Evolutionary conservation across 2,329 filamentous ascomycete species (phyloP).

Genomic region (Fusarium fracticaudum): DNA sequence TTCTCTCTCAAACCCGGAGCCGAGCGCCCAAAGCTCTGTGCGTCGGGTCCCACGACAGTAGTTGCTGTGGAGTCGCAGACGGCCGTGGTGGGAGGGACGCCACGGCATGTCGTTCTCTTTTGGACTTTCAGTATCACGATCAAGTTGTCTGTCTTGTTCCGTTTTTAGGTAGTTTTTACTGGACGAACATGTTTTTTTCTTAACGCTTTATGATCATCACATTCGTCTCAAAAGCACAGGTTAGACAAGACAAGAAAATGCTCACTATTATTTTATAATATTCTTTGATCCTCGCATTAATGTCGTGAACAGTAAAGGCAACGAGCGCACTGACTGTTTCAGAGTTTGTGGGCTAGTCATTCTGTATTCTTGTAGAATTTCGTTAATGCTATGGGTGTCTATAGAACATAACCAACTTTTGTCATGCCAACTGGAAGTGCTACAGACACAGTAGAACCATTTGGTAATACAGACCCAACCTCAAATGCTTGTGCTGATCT

Average conservation of each 20-base stretch:
- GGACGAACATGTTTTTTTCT: constrained; percentile 40
- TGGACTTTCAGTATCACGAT: constrained; percentile 25
- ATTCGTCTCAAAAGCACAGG: constrained; percentile 38
- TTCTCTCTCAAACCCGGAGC: constrained; percentile 68
- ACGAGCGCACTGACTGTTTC: neutral
- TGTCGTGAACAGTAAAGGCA: neutral
- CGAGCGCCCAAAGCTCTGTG: constrained; percentile 13
- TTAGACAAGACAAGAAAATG: constrained; percentile 44
- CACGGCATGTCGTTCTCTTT: constrained; percentile 53
- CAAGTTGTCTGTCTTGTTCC: constrained; percentile 34
- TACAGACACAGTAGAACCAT: constrained; percentile 22
- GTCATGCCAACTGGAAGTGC: constrained; percentile 20
- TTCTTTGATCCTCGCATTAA: constrained; percentile 12
- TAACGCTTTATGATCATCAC: constrained; percentile 35
- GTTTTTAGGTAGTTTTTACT: constrained; percentile 28
- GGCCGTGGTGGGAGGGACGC: constrained; percentile 71
- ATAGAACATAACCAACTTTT: constrained; percentile 23
- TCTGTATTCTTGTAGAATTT: constrained; percentile 15
- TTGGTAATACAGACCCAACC: constrained; percentile 3
- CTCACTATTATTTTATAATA: constrained; percentile 30
- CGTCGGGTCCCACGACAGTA: constrained; percentile 59
- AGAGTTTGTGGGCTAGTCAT: neutral
- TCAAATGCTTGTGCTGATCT: constrained; percentile 1
- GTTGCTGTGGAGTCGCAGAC: constrained; percentile 49
- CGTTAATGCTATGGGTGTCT: constrained; percentile 32